Percentiles rank a stretch among this genome's conserved stretches.
Conservation (phyloP, 2,329 filamentous ascomycete genomes). For the Ambrosiella cleistominuta region DNA sequence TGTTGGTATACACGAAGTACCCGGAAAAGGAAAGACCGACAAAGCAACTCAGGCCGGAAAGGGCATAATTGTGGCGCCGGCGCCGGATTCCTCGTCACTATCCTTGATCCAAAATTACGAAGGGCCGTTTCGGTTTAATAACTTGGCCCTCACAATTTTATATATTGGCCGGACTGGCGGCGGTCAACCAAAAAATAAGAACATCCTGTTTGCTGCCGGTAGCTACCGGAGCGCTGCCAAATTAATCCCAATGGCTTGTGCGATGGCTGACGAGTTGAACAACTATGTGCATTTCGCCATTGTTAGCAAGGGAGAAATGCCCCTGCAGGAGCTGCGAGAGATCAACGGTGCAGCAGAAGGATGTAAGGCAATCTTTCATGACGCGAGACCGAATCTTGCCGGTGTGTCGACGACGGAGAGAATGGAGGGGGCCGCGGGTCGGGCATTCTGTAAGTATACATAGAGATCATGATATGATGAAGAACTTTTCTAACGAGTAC, state of each 20-base stretch:
- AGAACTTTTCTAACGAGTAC: constrained; percentile 1
- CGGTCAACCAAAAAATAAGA: constrained; percentile 36
- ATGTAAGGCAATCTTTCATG: constrained; percentile 49
- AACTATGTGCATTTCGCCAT: constrained; percentile 71
- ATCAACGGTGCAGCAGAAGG: constrained; percentile 61
- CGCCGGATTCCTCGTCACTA: too few species aligned
- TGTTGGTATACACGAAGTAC: neutral
- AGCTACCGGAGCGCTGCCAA: constrained; percentile 54
- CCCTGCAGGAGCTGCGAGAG: constrained; percentile 48
- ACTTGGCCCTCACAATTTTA: constrained; percentile 46
- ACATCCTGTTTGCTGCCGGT: constrained; percentile 64
- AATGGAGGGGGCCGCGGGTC: constrained; percentile 44
- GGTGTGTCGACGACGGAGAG: constrained; percentile 51
- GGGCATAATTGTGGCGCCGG: constrained; percentile 11
- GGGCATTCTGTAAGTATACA: constrained; percentile 40
- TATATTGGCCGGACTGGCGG: constrained; percentile 38
- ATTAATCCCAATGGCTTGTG: constrained; percentile 67
- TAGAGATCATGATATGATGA: neutral
- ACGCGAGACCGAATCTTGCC: constrained; percentile 64
- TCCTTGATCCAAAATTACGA: constrained; percentile 31
- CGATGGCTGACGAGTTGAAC: constrained; percentile 53
- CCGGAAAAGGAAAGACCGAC: neutral
- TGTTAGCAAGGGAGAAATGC: constrained; percentile 54
- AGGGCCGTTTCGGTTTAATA: constrained; percentile 51
- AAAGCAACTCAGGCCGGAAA: neutral